Conservation (phyloP, 345 rosid genomes). For the Linum usitatissimum region DNA sequence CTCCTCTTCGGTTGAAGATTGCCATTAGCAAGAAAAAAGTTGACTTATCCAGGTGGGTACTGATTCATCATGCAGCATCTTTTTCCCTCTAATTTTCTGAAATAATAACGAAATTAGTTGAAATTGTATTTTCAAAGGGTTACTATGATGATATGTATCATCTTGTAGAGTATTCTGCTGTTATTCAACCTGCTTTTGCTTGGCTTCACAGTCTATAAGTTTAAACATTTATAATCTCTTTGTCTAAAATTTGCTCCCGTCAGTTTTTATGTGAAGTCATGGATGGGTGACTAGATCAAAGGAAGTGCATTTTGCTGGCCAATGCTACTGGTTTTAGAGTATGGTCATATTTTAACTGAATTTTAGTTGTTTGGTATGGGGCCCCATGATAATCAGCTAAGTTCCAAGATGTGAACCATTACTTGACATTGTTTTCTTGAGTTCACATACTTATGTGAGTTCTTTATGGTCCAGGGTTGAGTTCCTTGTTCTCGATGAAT, state of each 20-base stretch:
- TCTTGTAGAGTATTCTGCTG: not conserved
- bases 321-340: too few species aligned
- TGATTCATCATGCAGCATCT: slow-evolving; percentile 9
- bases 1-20: slow-evolving; percentile 62
- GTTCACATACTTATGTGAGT: not conserved
- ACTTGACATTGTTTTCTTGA: too few species aligned
- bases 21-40: slow-evolving; percentile 61
- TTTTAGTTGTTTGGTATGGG: too few species aligned
- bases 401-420: too few species aligned
- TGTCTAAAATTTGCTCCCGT: not conserved
- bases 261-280: not conserved
- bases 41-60: slow-evolving; percentile 67
- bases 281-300: not conserved
- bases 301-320: too few species aligned
- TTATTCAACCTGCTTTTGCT: not conserved
- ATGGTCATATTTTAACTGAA: too few species aligned
- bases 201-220: not conserved
- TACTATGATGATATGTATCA: not conserved
- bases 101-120: not conserved
- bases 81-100: not conserved
- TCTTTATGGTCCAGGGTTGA: slow-evolving; percentile 50
- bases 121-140: not conserved
- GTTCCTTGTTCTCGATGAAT: slow-evolving; percentile 91
- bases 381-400: too few species aligned
- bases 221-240: too few species aligned